phyloP scores from a whole-genome alignment of 2,329 filamentous ascomycete species.

The Arthrobotrys sphaeroides region DNA sequence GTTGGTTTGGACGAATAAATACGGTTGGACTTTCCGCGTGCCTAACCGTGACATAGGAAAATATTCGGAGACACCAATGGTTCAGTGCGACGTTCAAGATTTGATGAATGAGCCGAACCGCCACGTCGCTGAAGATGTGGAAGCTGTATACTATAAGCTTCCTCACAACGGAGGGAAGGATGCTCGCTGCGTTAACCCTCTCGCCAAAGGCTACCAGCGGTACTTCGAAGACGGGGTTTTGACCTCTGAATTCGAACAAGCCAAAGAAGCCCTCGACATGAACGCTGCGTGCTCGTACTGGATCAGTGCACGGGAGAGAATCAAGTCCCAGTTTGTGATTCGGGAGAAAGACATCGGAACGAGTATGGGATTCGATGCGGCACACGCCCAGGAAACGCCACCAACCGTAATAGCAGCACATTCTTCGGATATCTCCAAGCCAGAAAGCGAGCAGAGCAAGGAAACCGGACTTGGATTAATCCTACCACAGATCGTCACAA shows the following conservation, averaged over 20 bases:
- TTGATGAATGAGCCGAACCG: conserved; percentile 73
- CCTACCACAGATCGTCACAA: conserved; percentile 92
- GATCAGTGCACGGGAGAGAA: conserved; percentile 94
- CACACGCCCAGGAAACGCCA: conserved; percentile 47
- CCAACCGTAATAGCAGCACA: background rate
- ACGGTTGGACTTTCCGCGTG: conserved; percentile 92
- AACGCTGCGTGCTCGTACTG: conserved; percentile 99
- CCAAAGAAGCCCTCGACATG: conserved; percentile 96
- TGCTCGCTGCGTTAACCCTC: conserved; percentile 82
- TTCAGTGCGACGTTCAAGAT: conserved; percentile 73
- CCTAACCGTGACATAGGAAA: conserved; percentile 69
- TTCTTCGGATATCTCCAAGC: conserved; percentile 2
- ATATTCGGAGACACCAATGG: conserved; percentile 77
- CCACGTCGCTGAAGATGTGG: conserved; percentile 72
- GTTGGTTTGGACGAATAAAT: conserved; percentile 88
- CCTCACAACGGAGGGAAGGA: conserved; percentile 94
- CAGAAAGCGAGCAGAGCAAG: conserved; percentile 28
- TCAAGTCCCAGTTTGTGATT: conserved; percentile 94
- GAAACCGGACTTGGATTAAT: conserved; percentile 76
- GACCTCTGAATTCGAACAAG: conserved; percentile 86
- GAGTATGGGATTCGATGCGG: conserved; percentile 56
- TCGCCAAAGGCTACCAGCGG: conserved; percentile 87
- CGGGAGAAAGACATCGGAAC: conserved; percentile 67
- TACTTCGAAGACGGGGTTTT: conserved; percentile 92
- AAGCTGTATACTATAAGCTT: conserved; percentile 83